These are phyloP conservation scores for Syncephalis fuscata DNA, from an alignment of 371 early-diverging fungal species.

Conservation along the genomic window DNA sequence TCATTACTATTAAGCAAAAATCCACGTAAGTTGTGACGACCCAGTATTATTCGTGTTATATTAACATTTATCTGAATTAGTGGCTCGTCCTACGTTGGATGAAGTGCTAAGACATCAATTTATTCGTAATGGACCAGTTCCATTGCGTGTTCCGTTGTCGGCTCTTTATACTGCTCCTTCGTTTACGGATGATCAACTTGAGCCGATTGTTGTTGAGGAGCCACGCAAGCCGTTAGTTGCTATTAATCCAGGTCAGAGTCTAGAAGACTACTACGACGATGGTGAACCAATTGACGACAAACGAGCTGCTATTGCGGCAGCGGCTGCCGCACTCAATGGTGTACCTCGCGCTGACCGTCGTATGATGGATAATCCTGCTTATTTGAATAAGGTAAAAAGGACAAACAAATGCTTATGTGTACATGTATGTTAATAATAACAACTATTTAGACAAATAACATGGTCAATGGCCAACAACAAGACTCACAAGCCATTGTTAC, in stretches of 20 bases:
- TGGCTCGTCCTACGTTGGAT: constrained; percentile 20
- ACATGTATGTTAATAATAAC: too few relatives aligned
- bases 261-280: not conserved
- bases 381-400: too few relatives aligned
- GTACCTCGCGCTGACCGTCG: not conserved
- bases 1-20: constrained; percentile 51
- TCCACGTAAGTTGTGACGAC: constrained; percentile 38
- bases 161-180: constrained; percentile 14
- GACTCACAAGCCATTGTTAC: too few relatives aligned
- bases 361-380: too few relatives aligned
- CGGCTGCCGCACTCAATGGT: not conserved
- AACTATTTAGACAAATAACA: too few relatives aligned
- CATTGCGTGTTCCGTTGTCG: constrained; percentile 14
- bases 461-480: too few relatives aligned
- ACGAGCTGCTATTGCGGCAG: not conserved
- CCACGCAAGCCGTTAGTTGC: not conserved
- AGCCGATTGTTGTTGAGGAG: not conserved
- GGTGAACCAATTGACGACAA: not conserved
- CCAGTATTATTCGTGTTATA: not conserved
- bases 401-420: too few relatives aligned
- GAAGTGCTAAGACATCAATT: constrained; percentile 22
- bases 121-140: constrained; percentile 20
- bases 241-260: not conserved
- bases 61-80: constrained; percentile 4
- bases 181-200: constrained; percentile 1